Evolutionary conservation across 768 basidiomycete genomes (phyloP).

Genomic region (Pseudohyphozyma bogoriensis): DNA sequence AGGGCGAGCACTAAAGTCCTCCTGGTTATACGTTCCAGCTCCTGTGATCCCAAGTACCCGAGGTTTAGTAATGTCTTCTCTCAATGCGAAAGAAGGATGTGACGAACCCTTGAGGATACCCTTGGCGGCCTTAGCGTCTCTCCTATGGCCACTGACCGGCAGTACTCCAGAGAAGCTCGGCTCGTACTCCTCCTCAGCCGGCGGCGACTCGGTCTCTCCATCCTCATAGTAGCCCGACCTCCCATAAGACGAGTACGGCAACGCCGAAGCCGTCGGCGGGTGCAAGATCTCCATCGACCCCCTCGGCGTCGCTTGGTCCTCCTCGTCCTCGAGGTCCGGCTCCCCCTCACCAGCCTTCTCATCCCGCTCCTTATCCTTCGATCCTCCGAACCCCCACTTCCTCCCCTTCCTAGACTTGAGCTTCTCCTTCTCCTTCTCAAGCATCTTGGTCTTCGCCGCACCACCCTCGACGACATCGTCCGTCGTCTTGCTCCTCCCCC

Average conservation of each 20-base stretch:
- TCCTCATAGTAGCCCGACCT: constrained; percentile 48
- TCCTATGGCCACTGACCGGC: constrained; percentile 1
- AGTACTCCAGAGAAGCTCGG: constrained; percentile 14
- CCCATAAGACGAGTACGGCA: constrained; percentile 22
- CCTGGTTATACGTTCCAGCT: constrained; percentile 60
- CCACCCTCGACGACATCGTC: constrained; percentile 37
- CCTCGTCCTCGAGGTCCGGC: background rate
- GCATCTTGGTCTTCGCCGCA: background rate
- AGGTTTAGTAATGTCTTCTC: too few species aligned
- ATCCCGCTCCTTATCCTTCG: background rate
- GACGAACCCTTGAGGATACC: constrained; percentile 83
- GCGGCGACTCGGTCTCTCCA: constrained; percentile 50
- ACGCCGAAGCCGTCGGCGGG: background rate
- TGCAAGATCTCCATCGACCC: constrained; percentile 27
- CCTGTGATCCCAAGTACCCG: constrained; percentile 43
- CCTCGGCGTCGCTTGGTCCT: constrained; percentile 7
- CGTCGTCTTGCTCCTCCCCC: constrained; percentile 43
- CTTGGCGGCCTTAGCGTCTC: constrained; percentile 48
- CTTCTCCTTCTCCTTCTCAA: constrained; percentile 32
- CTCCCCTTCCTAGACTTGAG: constrained; percentile 15
- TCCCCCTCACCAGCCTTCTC: background rate
- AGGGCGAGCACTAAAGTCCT: constrained; percentile 72
- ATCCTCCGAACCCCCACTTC: constrained; percentile 26
- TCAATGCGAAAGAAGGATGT: background rate
- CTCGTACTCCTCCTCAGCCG: constrained; percentile 55